Evolutionary conservation across 2,329 filamentous ascomycete species (phyloP), one percentile per base, ranked within the genome.

Genomic region (Penicillium freii): DNA sequence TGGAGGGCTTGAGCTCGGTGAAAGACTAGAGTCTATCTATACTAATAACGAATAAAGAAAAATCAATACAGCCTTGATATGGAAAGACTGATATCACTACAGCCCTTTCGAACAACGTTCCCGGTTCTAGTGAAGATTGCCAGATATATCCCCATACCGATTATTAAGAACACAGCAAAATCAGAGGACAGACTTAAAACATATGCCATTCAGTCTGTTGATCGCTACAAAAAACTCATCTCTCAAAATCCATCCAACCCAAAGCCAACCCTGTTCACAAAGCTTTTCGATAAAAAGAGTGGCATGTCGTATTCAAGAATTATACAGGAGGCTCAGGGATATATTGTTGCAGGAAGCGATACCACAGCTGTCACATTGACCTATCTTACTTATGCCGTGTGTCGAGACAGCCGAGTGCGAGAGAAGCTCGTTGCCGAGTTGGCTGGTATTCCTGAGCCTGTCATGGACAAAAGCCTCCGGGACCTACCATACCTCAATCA

Each of bases 321-420:
- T 1, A 55, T 63, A 4, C 61, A 64, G 17, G 76, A 81, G 45
- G 80, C 80, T 0, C 69, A 72, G 7, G 65, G 62, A 0, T 81
- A 79, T 59, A 82, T 84, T 45, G 56, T 80, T 5, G 82, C 81
- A 1, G 82, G 82, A 1, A 80, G 74, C 38, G 81, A 83, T 55
- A 84, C 82, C 0, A 83, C 81, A 0, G 77, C 81, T 1, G 73
- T 75, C 13, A 79, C 79, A 0, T 58, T 84, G 43, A 83, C 81
- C 0, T 83, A 82, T 38, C 64, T 72, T 4, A 58, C 64, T 3
- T 66, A 65, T 44, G 57, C 65, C 0, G 69, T 70, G 4, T 69
- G 63, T 25, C 44, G 50, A 17, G 48, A 68, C 19, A 45, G 33
- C 1, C 39, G 34, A 1, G 52, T 71, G 17, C 56, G 55, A 11